A percentile compares a stretch with the other conserved stretches of the same genome.
Evolutionary conservation across 768 basidiomycete species (phyloP).

Genomic region (Russula compacta): DNA sequence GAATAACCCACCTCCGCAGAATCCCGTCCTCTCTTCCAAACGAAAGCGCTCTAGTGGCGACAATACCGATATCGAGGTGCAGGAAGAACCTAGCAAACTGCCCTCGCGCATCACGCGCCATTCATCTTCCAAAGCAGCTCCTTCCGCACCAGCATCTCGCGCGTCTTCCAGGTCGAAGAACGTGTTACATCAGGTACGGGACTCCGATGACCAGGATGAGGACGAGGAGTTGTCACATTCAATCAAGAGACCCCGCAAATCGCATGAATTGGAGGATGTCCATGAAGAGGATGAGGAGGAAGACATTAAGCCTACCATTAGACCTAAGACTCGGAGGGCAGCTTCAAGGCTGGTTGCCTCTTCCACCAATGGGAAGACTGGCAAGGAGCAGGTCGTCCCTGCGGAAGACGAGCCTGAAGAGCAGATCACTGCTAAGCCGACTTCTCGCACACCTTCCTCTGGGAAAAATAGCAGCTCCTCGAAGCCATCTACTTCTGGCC

Average conservation of each 20-base stretch:
- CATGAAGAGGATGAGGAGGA: slow-evolving; percentile 18
- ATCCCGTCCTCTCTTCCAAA: not conserved
- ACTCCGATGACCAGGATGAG: slow-evolving; percentile 6
- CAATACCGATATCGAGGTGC: not conserved
- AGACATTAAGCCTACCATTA: slow-evolving; percentile 6
- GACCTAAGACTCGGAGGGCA: not conserved
- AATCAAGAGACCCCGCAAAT: slow-evolving; percentile 13
- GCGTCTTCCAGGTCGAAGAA: slow-evolving; percentile 9
- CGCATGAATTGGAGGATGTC: slow-evolving; percentile 13
- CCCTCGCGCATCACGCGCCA: slow-evolving; percentile 13
- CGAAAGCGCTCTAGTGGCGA: slow-evolving; percentile 14
- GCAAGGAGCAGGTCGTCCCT: not conserved
- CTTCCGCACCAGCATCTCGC: slow-evolving; percentile 5
- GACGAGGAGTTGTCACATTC: slow-evolving; percentile 14
- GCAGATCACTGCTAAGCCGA: not conserved
- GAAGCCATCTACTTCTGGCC: slow-evolving; percentile 6
- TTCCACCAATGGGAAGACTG: not conserved
- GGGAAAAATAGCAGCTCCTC: not conserved
- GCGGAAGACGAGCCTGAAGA: slow-evolving; percentile 5
- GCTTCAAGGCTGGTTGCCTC: not conserved
- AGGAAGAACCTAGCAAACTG: slow-evolving; percentile 2
- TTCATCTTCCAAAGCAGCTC: slow-evolving; percentile 1
- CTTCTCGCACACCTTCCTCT: slow-evolving; percentile 5
- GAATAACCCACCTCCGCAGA: not conserved
- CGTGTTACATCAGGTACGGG: not conserved